These are phyloP conservation scores for Conticribra guillardii DNA, from an alignment of 108 stramenopile species.

Conservation along the genomic window DNA sequence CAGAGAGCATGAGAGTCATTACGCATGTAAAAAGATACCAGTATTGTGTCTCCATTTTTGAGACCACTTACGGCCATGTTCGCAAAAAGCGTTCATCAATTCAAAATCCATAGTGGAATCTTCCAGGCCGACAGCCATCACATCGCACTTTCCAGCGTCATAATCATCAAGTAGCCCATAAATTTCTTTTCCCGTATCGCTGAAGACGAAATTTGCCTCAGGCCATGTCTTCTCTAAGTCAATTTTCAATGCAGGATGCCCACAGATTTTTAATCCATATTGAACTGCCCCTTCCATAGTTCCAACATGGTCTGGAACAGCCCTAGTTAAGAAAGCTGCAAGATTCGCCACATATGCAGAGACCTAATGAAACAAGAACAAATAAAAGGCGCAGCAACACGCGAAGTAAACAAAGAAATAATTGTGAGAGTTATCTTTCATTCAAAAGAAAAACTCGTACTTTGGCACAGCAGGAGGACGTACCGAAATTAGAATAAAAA, in stretches of 20 bases:
- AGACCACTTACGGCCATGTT: background rate
- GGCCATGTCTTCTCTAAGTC: constrained; percentile 21
- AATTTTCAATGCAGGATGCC: too few relatives aligned
- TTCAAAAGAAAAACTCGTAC: too few relatives aligned
- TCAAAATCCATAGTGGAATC: constrained; percentile 4
- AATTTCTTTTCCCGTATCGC: constrained; percentile 3
- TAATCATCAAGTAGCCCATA: too few relatives aligned
- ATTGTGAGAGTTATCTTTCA: too few relatives aligned
- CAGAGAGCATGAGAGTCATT: background rate
- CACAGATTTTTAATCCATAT: too few relatives aligned
- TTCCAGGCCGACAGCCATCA: constrained; percentile 20
- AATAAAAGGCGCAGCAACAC: background rate
- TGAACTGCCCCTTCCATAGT: too few relatives aligned
- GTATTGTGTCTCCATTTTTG: background rate
- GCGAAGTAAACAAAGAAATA: too few relatives aligned
- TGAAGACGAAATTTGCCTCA: constrained; percentile 10
- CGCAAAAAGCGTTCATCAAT: constrained; percentile 10
- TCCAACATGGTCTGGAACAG: constrained; percentile 27
- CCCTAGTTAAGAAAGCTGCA: background rate
- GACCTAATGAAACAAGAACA: background rate
- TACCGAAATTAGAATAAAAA: too few relatives aligned
- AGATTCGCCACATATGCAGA: too few relatives aligned
- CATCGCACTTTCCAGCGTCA: constrained; percentile 18
- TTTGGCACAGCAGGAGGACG: too few relatives aligned
- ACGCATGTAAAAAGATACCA: background rate